Evolutionary conservation across 1,139 yeast species (phyloP).

Genomic region (Taiozyma onychis): DNA sequence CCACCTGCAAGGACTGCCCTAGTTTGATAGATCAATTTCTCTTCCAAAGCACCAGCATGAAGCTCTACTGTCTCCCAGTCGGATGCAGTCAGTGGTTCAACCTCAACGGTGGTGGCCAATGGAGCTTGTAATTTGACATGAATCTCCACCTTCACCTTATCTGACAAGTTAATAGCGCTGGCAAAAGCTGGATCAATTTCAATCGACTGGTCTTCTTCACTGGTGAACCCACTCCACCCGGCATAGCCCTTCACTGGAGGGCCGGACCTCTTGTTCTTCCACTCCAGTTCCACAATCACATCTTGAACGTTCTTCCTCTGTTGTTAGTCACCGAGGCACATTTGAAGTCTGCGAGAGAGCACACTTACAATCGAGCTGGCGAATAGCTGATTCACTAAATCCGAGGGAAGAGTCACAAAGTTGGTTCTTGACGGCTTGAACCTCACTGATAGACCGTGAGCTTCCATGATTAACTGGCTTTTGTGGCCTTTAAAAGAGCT

Average conservation of each 20-base stretch:
- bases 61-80: conserved; percentile 93
- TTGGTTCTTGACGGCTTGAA: conserved; percentile 41
- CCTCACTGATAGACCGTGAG: conserved; percentile 25
- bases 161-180: conserved; percentile 34
- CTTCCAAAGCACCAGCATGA: conserved; percentile 75
- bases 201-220: conserved; percentile 30
- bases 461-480: conserved; percentile 9
- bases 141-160: conserved; percentile 34
- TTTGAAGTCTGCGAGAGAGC: not conserved
- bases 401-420: conserved; percentile 54
- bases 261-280: conserved; percentile 28
- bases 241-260: conserved; percentile 37
- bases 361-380: conserved; percentile 43
- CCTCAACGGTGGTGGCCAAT: conserved; percentile 54
- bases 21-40: conserved; percentile 70
- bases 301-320: conserved; percentile 41
- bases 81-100: conserved; percentile 71
- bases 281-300: conserved; percentile 46
- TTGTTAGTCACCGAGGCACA: conserved; percentile 6
- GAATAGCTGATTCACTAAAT: conserved; percentile 42
- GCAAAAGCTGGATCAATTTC: conserved; percentile 59
- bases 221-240: conserved; percentile 83
- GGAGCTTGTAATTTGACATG: conserved; percentile 36
- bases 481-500: not conserved
- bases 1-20: conserved; percentile 65